These are phyloP conservation scores for Xanthoceras sorbifolium DNA, from an alignment of 345 rosid genomes.

Conservation along the genomic window DNA sequence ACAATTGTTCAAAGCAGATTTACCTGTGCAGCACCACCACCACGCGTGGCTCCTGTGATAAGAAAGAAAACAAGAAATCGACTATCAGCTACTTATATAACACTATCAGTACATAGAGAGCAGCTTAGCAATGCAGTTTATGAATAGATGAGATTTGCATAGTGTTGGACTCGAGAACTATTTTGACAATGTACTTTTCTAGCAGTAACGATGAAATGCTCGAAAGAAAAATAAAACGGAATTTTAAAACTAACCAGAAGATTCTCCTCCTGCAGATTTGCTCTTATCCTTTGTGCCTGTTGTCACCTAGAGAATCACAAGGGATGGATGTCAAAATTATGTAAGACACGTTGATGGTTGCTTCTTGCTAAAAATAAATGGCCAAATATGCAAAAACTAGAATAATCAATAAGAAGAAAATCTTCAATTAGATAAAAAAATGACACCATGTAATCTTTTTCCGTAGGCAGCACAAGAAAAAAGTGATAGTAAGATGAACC, in stretches of 20 bases:
- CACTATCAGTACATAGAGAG: not conserved
- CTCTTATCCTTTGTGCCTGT: constrained; percentile 49
- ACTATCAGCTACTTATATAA: not conserved
- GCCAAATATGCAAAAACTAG: not conserved
- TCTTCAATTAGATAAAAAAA: not conserved
- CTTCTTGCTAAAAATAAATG: not conserved
- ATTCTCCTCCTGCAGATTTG: constrained; percentile 46
- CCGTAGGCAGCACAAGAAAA: not conserved
- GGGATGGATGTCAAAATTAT: constrained; percentile 3
- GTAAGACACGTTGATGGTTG: not conserved
- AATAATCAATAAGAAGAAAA: not conserved
- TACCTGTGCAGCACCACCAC: constrained; percentile 45
- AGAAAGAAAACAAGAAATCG: not conserved
- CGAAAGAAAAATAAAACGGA: not conserved
- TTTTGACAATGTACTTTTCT: not conserved
- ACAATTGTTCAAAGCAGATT: not conserved
- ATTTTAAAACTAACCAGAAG: constrained; percentile 54
- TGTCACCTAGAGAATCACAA: constrained; percentile 40
- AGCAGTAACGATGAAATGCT: not conserved
- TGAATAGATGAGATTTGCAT: not conserved
- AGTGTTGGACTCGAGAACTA: not conserved
- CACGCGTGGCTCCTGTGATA: constrained; percentile 35
- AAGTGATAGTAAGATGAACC: not conserved
- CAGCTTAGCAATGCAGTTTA: not conserved
- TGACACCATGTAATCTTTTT: not conserved